Evolutionary conservation across 1,284 basidiomycete species (phyloP).

Genomic region (Cutaneotrichosporon sp.): DNA sequence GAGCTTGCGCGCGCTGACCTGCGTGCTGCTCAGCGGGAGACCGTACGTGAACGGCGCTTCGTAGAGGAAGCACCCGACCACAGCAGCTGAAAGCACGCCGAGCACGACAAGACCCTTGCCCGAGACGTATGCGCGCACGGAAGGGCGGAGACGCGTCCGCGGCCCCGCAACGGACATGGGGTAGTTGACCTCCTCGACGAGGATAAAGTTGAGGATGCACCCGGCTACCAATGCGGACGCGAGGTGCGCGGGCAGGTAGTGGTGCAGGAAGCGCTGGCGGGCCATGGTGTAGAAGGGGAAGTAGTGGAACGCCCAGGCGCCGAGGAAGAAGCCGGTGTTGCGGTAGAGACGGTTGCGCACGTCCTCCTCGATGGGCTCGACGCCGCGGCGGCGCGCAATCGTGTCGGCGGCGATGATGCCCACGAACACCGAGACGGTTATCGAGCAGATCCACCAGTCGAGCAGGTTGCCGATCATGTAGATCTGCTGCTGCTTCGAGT

Average conservation of each 20-base stretch:
- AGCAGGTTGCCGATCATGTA: slow-evolving; percentile 94
- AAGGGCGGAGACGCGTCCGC: slow-evolving; percentile 63
- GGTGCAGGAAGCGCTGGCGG: slow-evolving; percentile 95
- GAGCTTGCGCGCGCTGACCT: slow-evolving; percentile 51
- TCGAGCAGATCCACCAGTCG: slow-evolving; percentile 91
- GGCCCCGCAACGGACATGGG: slow-evolving; percentile 74
- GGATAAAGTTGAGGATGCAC: slow-evolving; percentile 84
- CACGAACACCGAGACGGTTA: slow-evolving; percentile 81
- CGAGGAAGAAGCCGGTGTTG: slow-evolving; percentile 90
- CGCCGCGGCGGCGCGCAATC: slow-evolving; percentile 78
- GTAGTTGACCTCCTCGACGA: slow-evolving; percentile 90
- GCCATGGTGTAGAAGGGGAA: slow-evolving; percentile 98
- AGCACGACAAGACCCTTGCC: slow-evolving; percentile 59
- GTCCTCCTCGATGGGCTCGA: slow-evolving; percentile 82
- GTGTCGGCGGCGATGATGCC: slow-evolving; percentile 88
- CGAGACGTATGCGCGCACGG: slow-evolving; percentile 68
- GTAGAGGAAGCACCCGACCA: slow-evolving; percentile 72
- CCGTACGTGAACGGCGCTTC: slow-evolving; percentile 89
- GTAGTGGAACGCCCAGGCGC: slow-evolving; percentile 95
- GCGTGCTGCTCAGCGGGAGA: slow-evolving; percentile 82
- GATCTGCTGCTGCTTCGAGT: slow-evolving; percentile 81
- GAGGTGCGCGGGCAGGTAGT: slow-evolving; percentile 94
- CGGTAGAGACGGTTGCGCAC: slow-evolving; percentile 92
- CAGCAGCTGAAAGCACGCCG: slow-evolving; percentile 59
- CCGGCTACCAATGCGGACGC: slow-evolving; percentile 90